Evolutionary conservation across 208 protist genomes (phyloP).

Genomic region (Trypanosoma melophagium): DNA sequence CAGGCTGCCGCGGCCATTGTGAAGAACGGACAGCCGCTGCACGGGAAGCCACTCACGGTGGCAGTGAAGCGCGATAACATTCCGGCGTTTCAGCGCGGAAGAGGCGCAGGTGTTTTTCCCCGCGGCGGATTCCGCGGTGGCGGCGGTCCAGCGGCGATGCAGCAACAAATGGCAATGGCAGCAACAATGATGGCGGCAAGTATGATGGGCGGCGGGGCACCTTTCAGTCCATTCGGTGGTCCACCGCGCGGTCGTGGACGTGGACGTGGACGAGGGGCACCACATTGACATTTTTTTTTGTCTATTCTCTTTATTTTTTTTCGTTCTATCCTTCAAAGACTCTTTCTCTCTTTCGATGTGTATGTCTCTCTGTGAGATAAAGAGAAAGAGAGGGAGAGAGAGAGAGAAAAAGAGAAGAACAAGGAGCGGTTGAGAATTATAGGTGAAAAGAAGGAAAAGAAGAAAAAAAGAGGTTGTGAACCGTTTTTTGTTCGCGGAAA

Average conservation of each 20-base stretch:
- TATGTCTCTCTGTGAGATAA: slow-evolving; percentile 18
- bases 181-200: slow-evolving; percentile 69
- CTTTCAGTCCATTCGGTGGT: slow-evolving; percentile 67
- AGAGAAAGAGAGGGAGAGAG: too few species aligned
- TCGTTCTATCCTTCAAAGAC: too few species aligned
- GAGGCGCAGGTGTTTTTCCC: slow-evolving; percentile 26
- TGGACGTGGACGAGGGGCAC: slow-evolving; percentile 43
- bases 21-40: slow-evolving; percentile 85
- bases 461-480: too few species aligned
- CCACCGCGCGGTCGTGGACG: slow-evolving; percentile 31
- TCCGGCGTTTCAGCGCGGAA: slow-evolving; percentile 71
- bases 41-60: slow-evolving; percentile 83
- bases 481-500: too few species aligned
- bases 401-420: too few species aligned
- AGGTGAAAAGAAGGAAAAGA: too few species aligned
- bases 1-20: slow-evolving; percentile 78
- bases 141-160: slow-evolving; percentile 40
- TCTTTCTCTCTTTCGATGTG: too few species aligned
- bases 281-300: slow-evolving; percentile 18
- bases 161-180: slow-evolving; percentile 74
- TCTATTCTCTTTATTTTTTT: too few species aligned
- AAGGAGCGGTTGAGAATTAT: too few species aligned
- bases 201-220: slow-evolving; percentile 67
- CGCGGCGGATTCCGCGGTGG: slow-evolving; percentile 41
- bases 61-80: slow-evolving; percentile 87